Conservation (phyloP, 177 flowering plant species). For the Vitis hybrid region DNA sequence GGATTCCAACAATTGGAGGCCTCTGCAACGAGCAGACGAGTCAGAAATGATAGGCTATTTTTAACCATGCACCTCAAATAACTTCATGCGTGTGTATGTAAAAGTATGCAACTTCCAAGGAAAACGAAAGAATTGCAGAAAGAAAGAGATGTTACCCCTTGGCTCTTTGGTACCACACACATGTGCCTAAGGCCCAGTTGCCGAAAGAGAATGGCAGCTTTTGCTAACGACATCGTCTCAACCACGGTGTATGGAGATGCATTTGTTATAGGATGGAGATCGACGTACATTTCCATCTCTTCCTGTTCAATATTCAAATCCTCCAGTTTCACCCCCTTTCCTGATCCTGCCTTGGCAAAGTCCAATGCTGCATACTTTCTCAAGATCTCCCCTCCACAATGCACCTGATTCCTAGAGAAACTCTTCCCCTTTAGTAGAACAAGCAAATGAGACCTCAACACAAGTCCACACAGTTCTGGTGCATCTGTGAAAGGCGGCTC, state of each 20-base stretch:
- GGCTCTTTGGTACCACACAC: slow-evolving; percentile 42
- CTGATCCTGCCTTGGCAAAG: slow-evolving; percentile 41
- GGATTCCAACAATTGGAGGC: slow-evolving; percentile 34
- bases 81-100: no score
- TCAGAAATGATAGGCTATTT: no score
- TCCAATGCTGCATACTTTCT: slow-evolving; percentile 21
- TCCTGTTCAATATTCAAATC: slow-evolving; percentile 32
- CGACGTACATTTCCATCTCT: slow-evolving; percentile 44
- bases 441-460: slow-evolving; percentile 47
- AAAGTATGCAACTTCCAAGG: no score
- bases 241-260: slow-evolving; percentile 45
- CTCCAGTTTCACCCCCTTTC: slow-evolving; percentile 33
- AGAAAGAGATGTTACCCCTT: slow-evolving; percentile 23
- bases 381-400: slow-evolving; percentile 13
- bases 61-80: no score
- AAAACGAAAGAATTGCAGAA: not conserved
- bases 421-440: slow-evolving; percentile 40
- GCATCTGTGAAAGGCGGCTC: slow-evolving; percentile 42
- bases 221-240: slow-evolving; percentile 48
- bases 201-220: slow-evolving; percentile 42
- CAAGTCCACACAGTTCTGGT: slow-evolving; percentile 40
- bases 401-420: slow-evolving; percentile 22
- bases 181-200: slow-evolving; percentile 40
- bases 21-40: slow-evolving; percentile 19
- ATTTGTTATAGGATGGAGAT: slow-evolving; percentile 42